Evolutionary conservation across 164 flowering plant species (phyloP), one percentile per base, ranked within the genome.

Genomic region (Vitis riparia): DNA sequence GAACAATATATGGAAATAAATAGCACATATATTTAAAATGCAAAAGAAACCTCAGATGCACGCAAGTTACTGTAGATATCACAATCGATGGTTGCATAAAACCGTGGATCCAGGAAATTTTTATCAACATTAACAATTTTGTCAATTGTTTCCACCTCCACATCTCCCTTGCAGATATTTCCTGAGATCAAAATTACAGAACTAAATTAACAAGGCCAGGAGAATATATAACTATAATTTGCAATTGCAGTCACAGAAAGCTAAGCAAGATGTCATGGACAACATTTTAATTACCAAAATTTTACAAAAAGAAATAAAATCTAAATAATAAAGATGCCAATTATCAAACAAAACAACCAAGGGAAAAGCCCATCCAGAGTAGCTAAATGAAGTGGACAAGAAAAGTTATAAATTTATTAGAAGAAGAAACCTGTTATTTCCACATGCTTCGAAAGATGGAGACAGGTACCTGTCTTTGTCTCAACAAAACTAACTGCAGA

Each of bases 51-150:
- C 92, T 92, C 97, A 57, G 91, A 81, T 53, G 80, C 86, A 62
- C 90, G 84, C 76, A 92, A 80, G 63, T 89, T 85, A 72, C 84
- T 78, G 84, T 89, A 92, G 64, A 92, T 91, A 52, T 91, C 97
- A 70, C 85, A 82, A 52, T 96, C 94, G 74, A 84, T 78, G 63
- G 87, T 75, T 53, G 93, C 84, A 85, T 96, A 91, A 11, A 84
- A 53, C 75, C 91, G 97, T 19, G 95, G 91, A 71, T 91, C 92
- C 67, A 64, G 67, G 52, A 67, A 51, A 71, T 90, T 77, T 52
- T 71, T 70, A 65, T 88, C 93, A 55, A 83, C 61, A 72, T 85
- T 73, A 16, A 82, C 78, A 71, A 81, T 48, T 50, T 70, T 56
- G 27, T 79, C 79, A 61, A 55, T 73, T 59, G 69, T 56, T 62